phyloP scores from a whole-genome alignment of 2,329 filamentous ascomycete species.

The Fusarium temperatum region DNA sequence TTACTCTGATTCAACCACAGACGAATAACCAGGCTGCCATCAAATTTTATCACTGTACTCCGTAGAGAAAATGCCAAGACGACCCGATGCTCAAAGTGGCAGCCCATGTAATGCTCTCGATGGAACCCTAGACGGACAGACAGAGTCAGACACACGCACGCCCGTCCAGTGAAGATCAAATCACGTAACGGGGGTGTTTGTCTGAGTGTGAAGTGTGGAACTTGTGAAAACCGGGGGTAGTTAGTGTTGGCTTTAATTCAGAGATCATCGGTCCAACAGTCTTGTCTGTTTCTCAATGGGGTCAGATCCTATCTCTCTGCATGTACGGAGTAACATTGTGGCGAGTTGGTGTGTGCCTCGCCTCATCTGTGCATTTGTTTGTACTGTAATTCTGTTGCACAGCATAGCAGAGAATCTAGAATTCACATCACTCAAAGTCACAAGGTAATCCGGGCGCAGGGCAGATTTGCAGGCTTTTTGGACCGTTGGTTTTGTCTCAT shows the following conservation, averaged over 20 bases:
- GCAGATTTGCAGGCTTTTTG: conserved; percentile 6
- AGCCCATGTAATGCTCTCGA: conserved; percentile 16
- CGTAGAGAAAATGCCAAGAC: conserved; percentile 13
- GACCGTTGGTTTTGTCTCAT: background rate
- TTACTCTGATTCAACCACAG: background rate
- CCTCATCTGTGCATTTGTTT: conserved; percentile 12
- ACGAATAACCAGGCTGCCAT: background rate
- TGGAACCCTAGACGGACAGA: conserved; percentile 23
- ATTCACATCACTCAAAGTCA: background rate
- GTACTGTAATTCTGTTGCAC: background rate
- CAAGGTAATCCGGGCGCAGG: background rate
- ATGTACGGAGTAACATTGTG: conserved; percentile 5
- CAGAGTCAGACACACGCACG: background rate
- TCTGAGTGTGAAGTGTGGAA: background rate
- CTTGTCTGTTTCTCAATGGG: background rate
- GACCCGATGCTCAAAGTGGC: conserved; percentile 35
- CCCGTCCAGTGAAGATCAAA: conserved; percentile 24
- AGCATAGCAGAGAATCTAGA: background rate
- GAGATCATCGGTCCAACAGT: conserved; percentile 8
- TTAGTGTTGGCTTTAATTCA: background rate
- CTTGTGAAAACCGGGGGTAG: background rate
- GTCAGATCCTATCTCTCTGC: conserved; percentile 16
- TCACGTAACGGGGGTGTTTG: conserved; percentile 33
- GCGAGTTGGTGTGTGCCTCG: conserved; percentile 8
- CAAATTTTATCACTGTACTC: background rate